Percentiles rank a stretch among this genome's conserved stretches.
These are phyloP conservation scores for Diaporthe caulivora DNA, from an alignment of 2,329 filamentous ascomycete species.

Conservation along the genomic window DNA sequence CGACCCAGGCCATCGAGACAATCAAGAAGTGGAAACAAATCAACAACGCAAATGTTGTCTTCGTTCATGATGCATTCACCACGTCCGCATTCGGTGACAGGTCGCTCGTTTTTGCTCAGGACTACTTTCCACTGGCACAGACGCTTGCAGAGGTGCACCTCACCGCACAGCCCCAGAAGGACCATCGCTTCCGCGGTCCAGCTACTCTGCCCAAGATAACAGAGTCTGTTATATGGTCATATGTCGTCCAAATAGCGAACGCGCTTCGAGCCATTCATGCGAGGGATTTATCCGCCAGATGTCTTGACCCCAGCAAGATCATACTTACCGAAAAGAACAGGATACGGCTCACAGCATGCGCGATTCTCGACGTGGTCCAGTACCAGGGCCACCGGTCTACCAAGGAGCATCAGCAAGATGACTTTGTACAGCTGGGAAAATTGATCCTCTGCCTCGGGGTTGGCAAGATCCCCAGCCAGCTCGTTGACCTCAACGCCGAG, in stretches of 20 bases:
- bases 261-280: conserved; percentile 89
- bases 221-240: conserved; percentile 88
- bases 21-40: conserved; percentile 93
- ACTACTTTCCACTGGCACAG: conserved; percentile 92
- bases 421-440: conserved; percentile 86
- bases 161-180: conserved; percentile 55
- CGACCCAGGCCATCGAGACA: conserved; percentile 84
- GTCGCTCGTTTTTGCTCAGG: conserved; percentile 92
- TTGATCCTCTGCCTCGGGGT: conserved; percentile 86
- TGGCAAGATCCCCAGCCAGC: conserved; percentile 67
- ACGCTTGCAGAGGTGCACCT: conserved; percentile 89
- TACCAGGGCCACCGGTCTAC: conserved; percentile 78
- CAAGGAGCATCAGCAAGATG: conserved; percentile 86
- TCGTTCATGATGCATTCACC: conserved; percentile 92
- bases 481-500: conserved; percentile 71
- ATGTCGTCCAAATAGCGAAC: conserved; percentile 90
- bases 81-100: conserved; percentile 93
- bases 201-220: conserved; percentile 58
- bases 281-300: conserved; percentile 83
- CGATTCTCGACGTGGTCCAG: conserved; percentile 89
- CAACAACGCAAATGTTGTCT: conserved; percentile 84
- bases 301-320: conserved; percentile 89
- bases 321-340: conserved; percentile 91
- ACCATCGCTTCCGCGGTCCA: conserved; percentile 51
- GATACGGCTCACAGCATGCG: conserved; percentile 88